Evolutionary conservation across 1,284 basidiomycete species (phyloP).

Genomic region (Sanghuangporus sanghuang): DNA sequence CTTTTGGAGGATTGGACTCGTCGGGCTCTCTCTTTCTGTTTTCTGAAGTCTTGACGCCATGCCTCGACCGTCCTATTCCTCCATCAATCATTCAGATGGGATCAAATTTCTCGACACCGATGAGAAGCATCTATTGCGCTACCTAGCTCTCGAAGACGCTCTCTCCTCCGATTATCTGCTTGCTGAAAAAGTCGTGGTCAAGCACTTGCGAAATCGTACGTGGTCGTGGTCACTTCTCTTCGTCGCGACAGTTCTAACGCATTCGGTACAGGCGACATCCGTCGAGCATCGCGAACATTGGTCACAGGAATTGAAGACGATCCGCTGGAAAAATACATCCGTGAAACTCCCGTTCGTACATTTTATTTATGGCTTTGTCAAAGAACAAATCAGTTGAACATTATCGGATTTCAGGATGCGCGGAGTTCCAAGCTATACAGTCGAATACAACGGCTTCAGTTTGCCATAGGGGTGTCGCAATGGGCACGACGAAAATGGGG

Average conservation of each 20-base stretch:
- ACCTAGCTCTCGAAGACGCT: background rate
- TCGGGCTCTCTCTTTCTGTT: background rate
- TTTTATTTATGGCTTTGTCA: background rate
- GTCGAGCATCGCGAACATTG: slow-evolving; percentile 3
- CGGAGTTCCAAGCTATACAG: background rate
- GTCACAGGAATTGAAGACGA: slow-evolving; percentile 8
- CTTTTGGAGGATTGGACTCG: background rate
- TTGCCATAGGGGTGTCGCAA: background rate
- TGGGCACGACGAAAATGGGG: slow-evolving; percentile 8
- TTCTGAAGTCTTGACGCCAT: background rate
- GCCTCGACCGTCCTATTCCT: background rate
- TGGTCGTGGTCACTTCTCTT: background rate
- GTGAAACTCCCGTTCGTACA: slow-evolving; percentile 16
- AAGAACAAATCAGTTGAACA: background rate
- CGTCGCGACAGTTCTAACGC: background rate
- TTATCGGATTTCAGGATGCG: slow-evolving; percentile 7
- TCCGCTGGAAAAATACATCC: slow-evolving; percentile 6
- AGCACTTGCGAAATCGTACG: slow-evolving; percentile 7
- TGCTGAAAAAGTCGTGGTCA: slow-evolving; percentile 10
- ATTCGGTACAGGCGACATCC: slow-evolving; percentile 8
- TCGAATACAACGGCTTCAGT: slow-evolving; percentile 3
- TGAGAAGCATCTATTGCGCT: slow-evolving; percentile 4
- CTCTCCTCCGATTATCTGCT: background rate
- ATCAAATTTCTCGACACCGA: background rate
- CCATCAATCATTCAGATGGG: background rate